Evolutionary conservation across 2,329 filamentous ascomycete genomes (phyloP).

Genomic region (Cercospora janseana): DNA sequence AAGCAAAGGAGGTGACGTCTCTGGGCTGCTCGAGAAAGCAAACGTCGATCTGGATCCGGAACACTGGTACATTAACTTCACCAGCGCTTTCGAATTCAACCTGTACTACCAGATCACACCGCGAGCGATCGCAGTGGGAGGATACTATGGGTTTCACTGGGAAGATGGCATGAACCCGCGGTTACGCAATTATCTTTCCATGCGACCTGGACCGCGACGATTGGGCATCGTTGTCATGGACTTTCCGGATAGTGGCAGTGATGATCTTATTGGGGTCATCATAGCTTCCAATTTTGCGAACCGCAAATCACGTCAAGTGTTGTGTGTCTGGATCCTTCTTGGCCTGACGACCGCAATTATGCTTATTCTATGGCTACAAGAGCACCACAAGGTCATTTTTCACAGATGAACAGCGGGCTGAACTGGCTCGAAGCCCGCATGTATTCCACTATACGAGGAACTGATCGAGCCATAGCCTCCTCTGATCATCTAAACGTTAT

Average conservation of each 20-base stretch:
- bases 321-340: not conserved
- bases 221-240: slow-evolving; percentile 41
- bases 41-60: slow-evolving; percentile 25
- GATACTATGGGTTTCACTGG: slow-evolving; percentile 45
- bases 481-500: too few relatives aligned
- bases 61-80: slow-evolving; percentile 48
- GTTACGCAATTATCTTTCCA: slow-evolving; percentile 37
- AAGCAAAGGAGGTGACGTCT: slow-evolving; percentile 43
- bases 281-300: slow-evolving; percentile 43
- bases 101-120: slow-evolving; percentile 38
- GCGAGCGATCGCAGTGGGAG: slow-evolving; percentile 45
- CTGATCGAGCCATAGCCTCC: too few relatives aligned
- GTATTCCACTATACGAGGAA: too few relatives aligned
- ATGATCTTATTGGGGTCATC: slow-evolving; percentile 43
- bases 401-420: too few relatives aligned
- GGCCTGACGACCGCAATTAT: not conserved
- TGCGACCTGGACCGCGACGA: slow-evolving; percentile 31
- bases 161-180: slow-evolving; percentile 47
- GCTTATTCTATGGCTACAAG: slow-evolving; percentile 56
- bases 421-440: too few relatives aligned
- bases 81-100: slow-evolving; percentile 47
- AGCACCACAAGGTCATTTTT: too few relatives aligned
- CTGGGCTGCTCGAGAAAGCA: slow-evolving; percentile 41
- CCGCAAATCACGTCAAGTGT: not conserved
- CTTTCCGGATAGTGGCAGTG: slow-evolving; percentile 40